Conservation (phyloP, 257 asterid species). For the Oldenlandia corymbosa region DNA sequence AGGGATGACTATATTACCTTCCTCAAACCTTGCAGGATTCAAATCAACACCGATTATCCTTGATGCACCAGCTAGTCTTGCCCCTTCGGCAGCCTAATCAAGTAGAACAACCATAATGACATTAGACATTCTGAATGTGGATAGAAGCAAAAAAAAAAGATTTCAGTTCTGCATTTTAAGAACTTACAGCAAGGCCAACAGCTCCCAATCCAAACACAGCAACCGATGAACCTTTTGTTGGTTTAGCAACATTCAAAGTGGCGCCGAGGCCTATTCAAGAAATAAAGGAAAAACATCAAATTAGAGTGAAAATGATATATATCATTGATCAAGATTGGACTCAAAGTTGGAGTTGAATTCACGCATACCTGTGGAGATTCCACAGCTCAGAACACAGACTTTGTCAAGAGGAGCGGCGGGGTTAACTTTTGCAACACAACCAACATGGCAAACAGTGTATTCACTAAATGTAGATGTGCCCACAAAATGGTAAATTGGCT, state of each 20-base stretch:
- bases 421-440: constrained; percentile 67
- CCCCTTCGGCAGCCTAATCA: constrained; percentile 77
- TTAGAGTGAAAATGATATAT: too few relatives aligned
- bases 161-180: neutral
- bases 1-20: constrained; percentile 24
- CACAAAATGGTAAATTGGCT: constrained; percentile 68
- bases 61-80: constrained; percentile 76
- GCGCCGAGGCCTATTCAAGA: constrained; percentile 66
- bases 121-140: neutral
- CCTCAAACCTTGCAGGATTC: constrained; percentile 45
- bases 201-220: constrained; percentile 84
- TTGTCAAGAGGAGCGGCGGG: constrained; percentile 76
- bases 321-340: too few relatives aligned
- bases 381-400: constrained; percentile 77
- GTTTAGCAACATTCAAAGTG: constrained; percentile 76
- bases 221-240: constrained; percentile 55
- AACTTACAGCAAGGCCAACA: constrained; percentile 77
- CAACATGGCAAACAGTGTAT: constrained; percentile 73
- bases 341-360: neutral
- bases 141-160: neutral
- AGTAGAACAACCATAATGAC: neutral
- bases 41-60: constrained; percentile 68
- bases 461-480: constrained; percentile 80
- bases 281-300: too few relatives aligned
- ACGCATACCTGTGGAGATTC: constrained; percentile 73